Evolutionary conservation across 768 basidiomycete genomes (phyloP).

Genomic region (Trametopsis cervina): DNA sequence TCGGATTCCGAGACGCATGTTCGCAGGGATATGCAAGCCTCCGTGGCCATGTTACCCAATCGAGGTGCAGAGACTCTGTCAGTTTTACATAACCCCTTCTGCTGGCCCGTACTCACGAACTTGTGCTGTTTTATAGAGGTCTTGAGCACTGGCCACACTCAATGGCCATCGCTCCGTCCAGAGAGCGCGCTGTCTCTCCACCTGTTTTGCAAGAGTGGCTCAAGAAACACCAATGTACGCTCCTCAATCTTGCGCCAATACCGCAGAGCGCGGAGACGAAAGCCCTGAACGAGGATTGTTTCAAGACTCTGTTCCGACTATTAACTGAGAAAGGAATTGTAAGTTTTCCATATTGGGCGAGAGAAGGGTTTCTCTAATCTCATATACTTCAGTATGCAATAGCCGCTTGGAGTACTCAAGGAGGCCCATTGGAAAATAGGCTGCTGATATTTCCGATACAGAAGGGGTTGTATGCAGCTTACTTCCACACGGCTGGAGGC

Average conservation of each 20-base stretch:
- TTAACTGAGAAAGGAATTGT: slow-evolving; percentile 33
- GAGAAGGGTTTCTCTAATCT: too few relatives aligned
- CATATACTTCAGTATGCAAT: slow-evolving; percentile 36
- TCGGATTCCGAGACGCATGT: slow-evolving; percentile 25
- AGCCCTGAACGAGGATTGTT: slow-evolving; percentile 35
- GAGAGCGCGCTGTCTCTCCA: slow-evolving; percentile 33
- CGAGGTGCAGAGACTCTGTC: slow-evolving; percentile 28
- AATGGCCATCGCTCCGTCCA: slow-evolving; percentile 34
- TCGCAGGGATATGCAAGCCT: slow-evolving; percentile 38
- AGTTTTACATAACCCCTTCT: slow-evolving; percentile 13
- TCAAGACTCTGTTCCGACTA: slow-evolving; percentile 33
- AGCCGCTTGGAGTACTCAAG: slow-evolving; percentile 41
- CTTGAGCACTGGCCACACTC: slow-evolving; percentile 46
- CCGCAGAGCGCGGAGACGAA: slow-evolving; percentile 25
- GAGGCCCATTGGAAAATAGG: slow-evolving; percentile 36
- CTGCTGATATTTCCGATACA: slow-evolving; percentile 40
- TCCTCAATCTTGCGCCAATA: slow-evolving; percentile 31
- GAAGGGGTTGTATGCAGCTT: slow-evolving; percentile 34
- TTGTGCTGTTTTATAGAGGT: slow-evolving; percentile 28
- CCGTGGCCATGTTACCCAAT: slow-evolving; percentile 27
- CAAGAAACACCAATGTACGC: slow-evolving; percentile 25
- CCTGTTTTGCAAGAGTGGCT: slow-evolving; percentile 43
- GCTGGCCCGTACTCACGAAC: neutral
- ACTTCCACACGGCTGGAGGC: slow-evolving; percentile 42
- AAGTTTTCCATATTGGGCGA: too few relatives aligned